Percentiles rank a stretch among this genome's conserved stretches.
Conservation (phyloP, 345 rosid species). For the Citrus sinensis region DNA sequence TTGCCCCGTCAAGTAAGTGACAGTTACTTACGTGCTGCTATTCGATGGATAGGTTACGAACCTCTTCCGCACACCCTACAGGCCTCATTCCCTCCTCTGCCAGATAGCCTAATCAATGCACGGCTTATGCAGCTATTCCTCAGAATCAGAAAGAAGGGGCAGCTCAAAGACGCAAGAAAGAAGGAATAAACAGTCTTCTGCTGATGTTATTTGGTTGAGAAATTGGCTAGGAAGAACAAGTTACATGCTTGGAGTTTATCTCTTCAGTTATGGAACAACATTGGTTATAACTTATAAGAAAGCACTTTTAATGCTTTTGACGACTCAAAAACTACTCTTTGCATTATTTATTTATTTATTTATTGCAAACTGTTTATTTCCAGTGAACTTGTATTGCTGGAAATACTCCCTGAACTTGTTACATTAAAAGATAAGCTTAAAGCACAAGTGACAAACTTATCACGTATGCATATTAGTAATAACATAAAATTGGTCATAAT, state of each 20-base stretch:
- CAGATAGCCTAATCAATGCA: slow-evolving; percentile 45
- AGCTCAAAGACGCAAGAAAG: slow-evolving; percentile 66
- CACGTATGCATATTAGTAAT: no score
- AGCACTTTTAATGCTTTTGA: no score
- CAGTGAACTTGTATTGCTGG: no score
- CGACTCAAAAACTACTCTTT: no score
- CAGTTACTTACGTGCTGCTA: slow-evolving; percentile 56
- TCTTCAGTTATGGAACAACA: neutral
- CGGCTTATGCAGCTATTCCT: slow-evolving; percentile 49
- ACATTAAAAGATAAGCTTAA: no score
- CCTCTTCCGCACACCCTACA: slow-evolving; percentile 73
- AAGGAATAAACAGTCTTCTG: slow-evolving; percentile 29
- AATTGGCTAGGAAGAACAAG: neutral
- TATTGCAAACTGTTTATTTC: no score
- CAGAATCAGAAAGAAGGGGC: slow-evolving; percentile 56
- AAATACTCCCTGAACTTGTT: no score
- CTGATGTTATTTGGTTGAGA: neutral
- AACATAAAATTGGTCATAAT: no score
- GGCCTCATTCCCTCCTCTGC: slow-evolving; percentile 74
- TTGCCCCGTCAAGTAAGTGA: slow-evolving; percentile 61
- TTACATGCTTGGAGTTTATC: neutral
- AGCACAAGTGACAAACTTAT: no score
- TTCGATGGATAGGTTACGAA: slow-evolving; percentile 66
- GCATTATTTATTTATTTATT: no score
- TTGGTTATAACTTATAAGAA: no score